phyloP scores from a whole-genome alignment of 2,329 filamentous ascomycete genomes.

The Epicoccum sorghinum region DNA sequence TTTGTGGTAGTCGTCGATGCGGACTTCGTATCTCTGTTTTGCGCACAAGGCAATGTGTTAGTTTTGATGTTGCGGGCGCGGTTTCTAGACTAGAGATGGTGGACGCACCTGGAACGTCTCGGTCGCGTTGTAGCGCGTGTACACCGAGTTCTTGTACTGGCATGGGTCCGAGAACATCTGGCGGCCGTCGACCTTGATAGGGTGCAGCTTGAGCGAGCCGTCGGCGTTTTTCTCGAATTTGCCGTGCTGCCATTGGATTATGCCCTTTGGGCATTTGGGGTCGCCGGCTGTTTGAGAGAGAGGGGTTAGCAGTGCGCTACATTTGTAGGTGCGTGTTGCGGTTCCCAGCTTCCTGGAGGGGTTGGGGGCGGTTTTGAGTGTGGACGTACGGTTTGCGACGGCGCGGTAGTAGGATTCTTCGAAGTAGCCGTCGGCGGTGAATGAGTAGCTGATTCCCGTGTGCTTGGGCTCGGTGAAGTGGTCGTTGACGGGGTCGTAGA shows the following conservation, averaged over 20 bases:
- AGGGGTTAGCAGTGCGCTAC: constrained; percentile 25
- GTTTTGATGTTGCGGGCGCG: neutral
- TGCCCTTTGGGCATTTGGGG: constrained; percentile 66
- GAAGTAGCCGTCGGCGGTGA: constrained; percentile 69
- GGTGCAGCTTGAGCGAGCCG: constrained; percentile 64
- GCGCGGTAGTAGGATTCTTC: constrained; percentile 74
- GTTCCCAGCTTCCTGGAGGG: too few species aligned
- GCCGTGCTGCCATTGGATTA: constrained; percentile 78
- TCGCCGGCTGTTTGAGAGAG: constrained; percentile 56
- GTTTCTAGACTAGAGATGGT: neutral
- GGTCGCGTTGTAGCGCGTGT: constrained; percentile 70
- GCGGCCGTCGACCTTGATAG: constrained; percentile 70
- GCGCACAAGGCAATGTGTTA: too few species aligned
- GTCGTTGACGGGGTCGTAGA: constrained; percentile 72
- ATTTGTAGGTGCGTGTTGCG: neutral
- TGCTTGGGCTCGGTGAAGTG: constrained; percentile 67
- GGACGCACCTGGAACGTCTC: constrained; percentile 64
- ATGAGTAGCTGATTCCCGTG: constrained; percentile 76
- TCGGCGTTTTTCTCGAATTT: constrained; percentile 62
- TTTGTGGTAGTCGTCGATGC: constrained; percentile 66
- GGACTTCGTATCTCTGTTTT: constrained; percentile 52
- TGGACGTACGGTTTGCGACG: constrained; percentile 68
- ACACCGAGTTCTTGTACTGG: constrained; percentile 59
- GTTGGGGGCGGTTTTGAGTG: neutral
- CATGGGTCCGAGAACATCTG: constrained; percentile 72